Evolutionary conservation across 108 stramenopile genomes (phyloP).

Genomic region (Cyclotella choctawhatcheeana): DNA sequence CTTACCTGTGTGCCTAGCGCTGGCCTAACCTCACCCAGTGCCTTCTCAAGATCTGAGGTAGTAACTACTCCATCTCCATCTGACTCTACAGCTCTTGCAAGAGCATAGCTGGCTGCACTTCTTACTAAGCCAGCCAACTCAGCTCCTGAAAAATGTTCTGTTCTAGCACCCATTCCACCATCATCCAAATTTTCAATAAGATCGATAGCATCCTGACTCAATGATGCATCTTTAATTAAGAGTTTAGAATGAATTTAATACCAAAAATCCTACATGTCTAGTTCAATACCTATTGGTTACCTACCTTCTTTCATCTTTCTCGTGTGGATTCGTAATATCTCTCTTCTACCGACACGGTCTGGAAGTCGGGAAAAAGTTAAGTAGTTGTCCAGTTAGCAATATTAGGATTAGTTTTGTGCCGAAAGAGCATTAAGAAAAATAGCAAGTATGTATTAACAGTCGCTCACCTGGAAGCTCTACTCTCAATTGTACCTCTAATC

Average conservation of each 20-base stretch:
- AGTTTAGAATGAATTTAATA: too few species aligned
- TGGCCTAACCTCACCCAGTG: constrained; percentile 71
- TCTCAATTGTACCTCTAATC: constrained; percentile 89
- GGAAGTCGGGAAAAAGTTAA: background rate
- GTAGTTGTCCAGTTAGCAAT: background rate
- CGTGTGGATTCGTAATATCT: constrained; percentile 88
- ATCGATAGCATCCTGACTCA: constrained; percentile 54
- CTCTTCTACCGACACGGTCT: constrained; percentile 66
- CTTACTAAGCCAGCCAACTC: constrained; percentile 90
- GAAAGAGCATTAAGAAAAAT: background rate
- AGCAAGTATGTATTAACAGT: background rate
- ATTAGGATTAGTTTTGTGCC: too few species aligned
- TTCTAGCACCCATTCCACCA: constrained; percentile 62
- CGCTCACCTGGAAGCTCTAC: constrained; percentile 69
- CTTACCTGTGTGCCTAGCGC: constrained; percentile 67
- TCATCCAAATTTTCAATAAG: constrained; percentile 69
- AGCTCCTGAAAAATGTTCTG: constrained; percentile 89
- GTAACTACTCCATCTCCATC: constrained; percentile 50
- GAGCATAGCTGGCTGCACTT: constrained; percentile 85
- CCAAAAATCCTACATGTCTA: too few species aligned
- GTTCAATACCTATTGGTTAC: too few species aligned
- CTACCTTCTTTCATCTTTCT: constrained; percentile 85
- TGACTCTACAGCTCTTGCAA: constrained; percentile 62
- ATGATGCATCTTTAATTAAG: too few species aligned
- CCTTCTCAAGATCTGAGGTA: constrained; percentile 57